Conservation (phyloP, 495 filamentous ascomycete species). For the Talaromyces trachyspermus region DNA sequence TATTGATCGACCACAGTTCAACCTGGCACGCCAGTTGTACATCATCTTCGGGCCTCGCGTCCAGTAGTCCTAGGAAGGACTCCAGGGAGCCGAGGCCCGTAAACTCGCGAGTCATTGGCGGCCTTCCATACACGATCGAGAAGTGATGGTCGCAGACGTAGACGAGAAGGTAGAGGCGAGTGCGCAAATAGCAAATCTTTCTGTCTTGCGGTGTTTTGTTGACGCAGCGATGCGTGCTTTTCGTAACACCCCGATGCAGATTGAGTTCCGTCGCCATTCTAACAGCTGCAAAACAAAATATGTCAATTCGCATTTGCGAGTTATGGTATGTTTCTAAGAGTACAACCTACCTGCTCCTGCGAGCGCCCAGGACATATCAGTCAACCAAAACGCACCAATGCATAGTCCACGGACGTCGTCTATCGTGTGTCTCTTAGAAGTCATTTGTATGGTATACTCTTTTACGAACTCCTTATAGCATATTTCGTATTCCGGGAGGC, state of each 20-base stretch:
- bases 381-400: conserved; percentile 12
- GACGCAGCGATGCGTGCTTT: neutral
- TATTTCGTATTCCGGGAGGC: neutral
- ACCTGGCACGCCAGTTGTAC: conserved; percentile 19
- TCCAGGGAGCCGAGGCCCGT: neutral
- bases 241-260: conserved; percentile 6
- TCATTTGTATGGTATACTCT: conserved; percentile 1
- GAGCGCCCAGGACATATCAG: conserved; percentile 9
- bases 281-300: conserved; percentile 6
- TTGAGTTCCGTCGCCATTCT: conserved; percentile 13
- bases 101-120: conserved; percentile 8
- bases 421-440: conserved; percentile 5
- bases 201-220: no score
- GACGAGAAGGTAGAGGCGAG: neutral
- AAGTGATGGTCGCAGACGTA: conserved; percentile 2
- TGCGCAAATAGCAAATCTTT: no score
- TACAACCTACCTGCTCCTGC: conserved; percentile 6
- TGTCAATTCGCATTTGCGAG: neutral
- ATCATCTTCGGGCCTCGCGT: conserved; percentile 11
- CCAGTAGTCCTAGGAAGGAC: conserved; percentile 3
- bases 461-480: conserved; percentile 3
- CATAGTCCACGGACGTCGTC: conserved; percentile 11
- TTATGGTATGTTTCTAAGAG: neutral
- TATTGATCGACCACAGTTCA: conserved; percentile 15
- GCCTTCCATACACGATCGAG: neutral